Evolutionary conservation across 169 alveolate species (phyloP), one percentile per base, ranked within the genome.

Genomic region (Theileria parva): DNA sequence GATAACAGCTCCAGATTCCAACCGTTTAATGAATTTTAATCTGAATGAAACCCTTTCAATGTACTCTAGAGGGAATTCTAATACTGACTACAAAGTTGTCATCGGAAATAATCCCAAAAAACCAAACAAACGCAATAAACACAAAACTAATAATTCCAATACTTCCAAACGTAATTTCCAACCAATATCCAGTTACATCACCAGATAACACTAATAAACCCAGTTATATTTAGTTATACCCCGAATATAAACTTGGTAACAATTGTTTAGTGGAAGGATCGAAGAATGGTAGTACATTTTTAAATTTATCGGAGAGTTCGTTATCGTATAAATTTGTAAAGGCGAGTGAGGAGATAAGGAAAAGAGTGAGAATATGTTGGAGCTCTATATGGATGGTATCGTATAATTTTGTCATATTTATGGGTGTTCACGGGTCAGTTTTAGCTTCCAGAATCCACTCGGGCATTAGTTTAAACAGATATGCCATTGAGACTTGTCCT

Each of bases 391-490:
- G 91, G 91, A 85, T 78, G 91, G 25, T 79, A 28, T 53, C 79
- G 37, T 85, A 77, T 37, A 67, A 85, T 37, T 53, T 77, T 27
- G 76, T 85, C 13, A 65, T 84, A 30, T 85, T 85, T 66, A 65
- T 85, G 79, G 83, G 85, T 32, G 74, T 78, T n/a, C 91, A 85
- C 76, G 81, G 85, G 9, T 67, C 91, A 51, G 65, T 85, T 72
- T 72, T 85, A 21, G 91, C 91, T 23, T 85, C 91, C 0, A 68
- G 91, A 27, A 85, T 85, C 15, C 83, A 77, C 39, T 87, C 86
- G 0, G 5, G 64, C 0, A 85, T 85, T 68, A 80, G 75, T 30
- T 25, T 78, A 57, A 85, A 85, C 81, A 76, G 67, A 53, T 50
- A 71, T 34, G 87, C 86, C 4, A 53, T 85, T 48, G 91, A 77